These are phyloP conservation scores for Rhododendron simsii DNA, from an alignment of 148 eudicot genomes.

Conservation along the genomic window DNA sequence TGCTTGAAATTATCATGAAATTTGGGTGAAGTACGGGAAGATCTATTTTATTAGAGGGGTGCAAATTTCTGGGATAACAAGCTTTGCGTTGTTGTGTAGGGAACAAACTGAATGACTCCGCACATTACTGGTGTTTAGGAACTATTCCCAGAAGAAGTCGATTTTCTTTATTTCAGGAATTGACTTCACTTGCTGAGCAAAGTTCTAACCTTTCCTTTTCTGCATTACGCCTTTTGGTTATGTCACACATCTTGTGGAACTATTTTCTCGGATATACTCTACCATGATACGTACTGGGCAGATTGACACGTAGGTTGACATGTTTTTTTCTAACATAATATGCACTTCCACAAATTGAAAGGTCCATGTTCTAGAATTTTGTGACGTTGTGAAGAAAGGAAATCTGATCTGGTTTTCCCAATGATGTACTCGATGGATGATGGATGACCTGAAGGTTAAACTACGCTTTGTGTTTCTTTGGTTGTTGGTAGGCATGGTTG, in stretches of 20 bases:
- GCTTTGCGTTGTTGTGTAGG: background rate
- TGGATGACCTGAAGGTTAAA: background rate
- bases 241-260: background rate
- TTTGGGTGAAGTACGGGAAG: background rate
- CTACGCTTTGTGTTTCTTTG: background rate
- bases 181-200: background rate
- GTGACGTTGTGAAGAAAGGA: background rate
- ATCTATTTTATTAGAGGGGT: background rate
- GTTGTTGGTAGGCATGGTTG: too few species aligned
- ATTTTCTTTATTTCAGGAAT: background rate
- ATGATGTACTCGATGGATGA: background rate
- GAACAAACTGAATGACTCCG: background rate
- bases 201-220: background rate
- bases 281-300: background rate
- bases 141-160: background rate
- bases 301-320: background rate
- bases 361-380: background rate
- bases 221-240: background rate
- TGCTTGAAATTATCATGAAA: background rate
- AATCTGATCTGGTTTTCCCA: background rate
- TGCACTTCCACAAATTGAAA: background rate
- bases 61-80: background rate
- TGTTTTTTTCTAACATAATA: background rate
- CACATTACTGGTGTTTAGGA: conserved; percentile 1
- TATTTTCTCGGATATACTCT: background rate